Conservation (phyloP, 2,329 filamentous ascomycete species). For the Ophiobolus disseminans region DNA sequence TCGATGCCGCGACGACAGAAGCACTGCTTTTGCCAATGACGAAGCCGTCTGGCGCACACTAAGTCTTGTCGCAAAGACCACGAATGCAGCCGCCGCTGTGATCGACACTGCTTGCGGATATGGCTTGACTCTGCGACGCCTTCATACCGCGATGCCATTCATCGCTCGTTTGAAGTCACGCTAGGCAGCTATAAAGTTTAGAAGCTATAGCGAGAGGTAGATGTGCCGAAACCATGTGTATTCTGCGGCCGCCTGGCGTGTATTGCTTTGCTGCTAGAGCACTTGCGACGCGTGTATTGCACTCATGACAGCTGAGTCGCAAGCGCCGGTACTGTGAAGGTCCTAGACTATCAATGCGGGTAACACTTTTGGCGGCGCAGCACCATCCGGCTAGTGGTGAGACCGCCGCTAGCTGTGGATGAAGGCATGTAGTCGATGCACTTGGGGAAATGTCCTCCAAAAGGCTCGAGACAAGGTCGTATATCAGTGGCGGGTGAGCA, state of each 20-base stretch:
- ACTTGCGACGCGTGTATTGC: background rate
- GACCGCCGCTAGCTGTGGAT: constrained; percentile 28
- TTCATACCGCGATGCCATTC: constrained; percentile 19
- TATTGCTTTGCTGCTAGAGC: constrained; percentile 21
- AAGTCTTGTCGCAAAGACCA: constrained; percentile 12
- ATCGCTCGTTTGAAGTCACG: constrained; percentile 11
- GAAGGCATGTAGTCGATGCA: constrained; percentile 17
- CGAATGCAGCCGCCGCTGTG: constrained; percentile 29
- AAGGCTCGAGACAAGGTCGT: background rate
- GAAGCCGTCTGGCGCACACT: constrained; percentile 15
- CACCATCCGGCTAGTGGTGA: constrained; percentile 24
- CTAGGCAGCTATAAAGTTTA: constrained; percentile 18
- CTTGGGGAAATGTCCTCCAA: constrained; percentile 9
- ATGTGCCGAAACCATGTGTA: constrained; percentile 24
- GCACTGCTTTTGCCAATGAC: constrained; percentile 11
- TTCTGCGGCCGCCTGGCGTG: constrained; percentile 16
- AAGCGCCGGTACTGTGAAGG: constrained; percentile 25
- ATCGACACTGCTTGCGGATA: constrained; percentile 44
- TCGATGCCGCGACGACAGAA: constrained; percentile 19
- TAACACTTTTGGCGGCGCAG: constrained; percentile 30
- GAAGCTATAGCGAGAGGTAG: constrained; percentile 16
- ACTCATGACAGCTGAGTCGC: constrained; percentile 21
- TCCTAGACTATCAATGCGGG: constrained; percentile 25
- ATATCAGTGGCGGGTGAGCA: constrained; percentile 7
- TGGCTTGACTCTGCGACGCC: constrained; percentile 36